Base-by-base conservation (phyloP, 441 rosid genomes). In the Euphorbia celastroides region DNA sequence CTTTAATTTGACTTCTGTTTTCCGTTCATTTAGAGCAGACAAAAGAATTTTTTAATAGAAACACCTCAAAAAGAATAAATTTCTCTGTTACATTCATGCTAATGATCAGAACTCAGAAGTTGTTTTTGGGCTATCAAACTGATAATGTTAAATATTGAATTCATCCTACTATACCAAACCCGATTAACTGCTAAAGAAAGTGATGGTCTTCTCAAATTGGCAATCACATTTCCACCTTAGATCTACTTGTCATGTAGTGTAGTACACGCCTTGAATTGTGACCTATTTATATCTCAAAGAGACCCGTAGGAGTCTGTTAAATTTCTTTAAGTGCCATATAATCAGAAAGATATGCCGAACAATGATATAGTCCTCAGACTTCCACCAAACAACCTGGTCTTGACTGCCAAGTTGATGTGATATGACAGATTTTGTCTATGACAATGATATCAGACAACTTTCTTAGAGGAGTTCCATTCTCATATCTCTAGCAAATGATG, bases 401-500 rank as follows among this genome's bases (percentile, higher is more conserved):
- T 44, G 5, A 44, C n/a, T 7, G 50, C 38, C 38, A 34, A 34
- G 4, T 3, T 34, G 38, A 34, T 4, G 38, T 3, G 38, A 34
- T 34, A 4, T 34, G 38, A 34, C 38, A 3, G 38, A 34, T 34
- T 34, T 34, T 34, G 4, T 34, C 9, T 3, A 34, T 34, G 38
- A 34, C 5, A 34, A 34, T n/a, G 9, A 34, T 34, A 9, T 34
- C n/a, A 44, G 50, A 44, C 1, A 2, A 44, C n/a, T 44, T 44
- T 14, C n/a, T 6, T 14, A 1, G 16, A 44, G n/a, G 50, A 44
- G 16, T 44, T 44, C 16, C n/a, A 44, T 44, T 44, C n/a, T 44
- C 50, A 44, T 1, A 44, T 9, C 1, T 44, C n/a, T 1, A 12
- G 50, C 50, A 6, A 44, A 68, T 89, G 95, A 73, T 92, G 82